Percentiles rank a stretch among this genome's conserved stretches.
These are phyloP conservation scores for Populus hybrid DNA, from an alignment of 441 rosid species.

Conservation along the genomic window DNA sequence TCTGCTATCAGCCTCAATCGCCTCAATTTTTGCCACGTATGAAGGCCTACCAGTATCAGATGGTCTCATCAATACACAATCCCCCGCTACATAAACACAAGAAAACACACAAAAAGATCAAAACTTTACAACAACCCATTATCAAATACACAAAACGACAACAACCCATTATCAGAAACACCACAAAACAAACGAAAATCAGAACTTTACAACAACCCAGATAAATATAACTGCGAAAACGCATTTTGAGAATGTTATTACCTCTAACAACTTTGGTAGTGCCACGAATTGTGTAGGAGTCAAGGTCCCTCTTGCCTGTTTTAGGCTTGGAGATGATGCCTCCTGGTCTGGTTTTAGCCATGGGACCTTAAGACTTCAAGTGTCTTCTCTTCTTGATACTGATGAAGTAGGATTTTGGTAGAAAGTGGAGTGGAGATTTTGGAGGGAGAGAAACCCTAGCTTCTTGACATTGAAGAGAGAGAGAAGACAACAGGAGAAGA, in stretches of 20 bases:
- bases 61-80: conserved; percentile 86
- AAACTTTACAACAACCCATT: neutral
- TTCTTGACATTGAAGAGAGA: neutral
- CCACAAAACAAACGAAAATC: neutral
- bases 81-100: conserved; percentile 50
- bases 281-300: conserved; percentile 76
- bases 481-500: neutral
- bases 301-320: conserved; percentile 64
- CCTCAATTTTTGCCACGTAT: conserved; percentile 76
- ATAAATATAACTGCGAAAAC: neutral
- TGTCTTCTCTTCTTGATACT: neutral
- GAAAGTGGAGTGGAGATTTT: conserved; percentile 7
- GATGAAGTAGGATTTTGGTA: conserved; percentile 5
- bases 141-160: neutral
- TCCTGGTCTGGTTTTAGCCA: conserved; percentile 75
- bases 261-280: conserved; percentile 78
- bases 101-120: neutral
- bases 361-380: conserved; percentile 21
- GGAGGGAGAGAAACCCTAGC: conserved; percentile 20
- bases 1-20: conserved; percentile 67
- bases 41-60: conserved; percentile 78
- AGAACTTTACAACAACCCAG: neutral
- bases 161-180: conserved; percentile 1
- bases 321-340: conserved; percentile 57
- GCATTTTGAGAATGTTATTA: conserved; percentile 17